Base-by-base conservation (phyloP, 1,284 basidiomycete genomes). In the Irpex sp. region DNA sequence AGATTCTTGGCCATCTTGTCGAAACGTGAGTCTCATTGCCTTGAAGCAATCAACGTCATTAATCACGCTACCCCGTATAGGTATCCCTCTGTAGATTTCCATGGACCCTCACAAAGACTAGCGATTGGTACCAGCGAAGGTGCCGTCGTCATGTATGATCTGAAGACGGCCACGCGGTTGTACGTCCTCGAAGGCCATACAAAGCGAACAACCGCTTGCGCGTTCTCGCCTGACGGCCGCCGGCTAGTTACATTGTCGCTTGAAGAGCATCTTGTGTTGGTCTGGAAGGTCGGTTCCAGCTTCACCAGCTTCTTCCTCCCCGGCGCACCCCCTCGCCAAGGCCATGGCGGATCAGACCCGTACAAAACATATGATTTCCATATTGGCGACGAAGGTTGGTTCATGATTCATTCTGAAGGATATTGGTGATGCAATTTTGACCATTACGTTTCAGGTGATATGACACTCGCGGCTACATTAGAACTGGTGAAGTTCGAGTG, bases 111-210 rank as follows among this genome's bases (percentile, higher is more conserved):
- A 1, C 97, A 99, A 73, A 87, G 93, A 6, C 85, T 99, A 1
- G 94, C 92, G 0, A 96, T 98, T 0, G 97, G 97, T 0, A 98
- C 97, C 0, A 88, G 87, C 66, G 97, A 99, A 76, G 95, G 96
- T 0, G 92, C 93, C 0, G 88, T 95, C 56, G 88, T 98, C 68
- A 94, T 98, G 87, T 98, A 98, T 75, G 97, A 99, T 72, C 83
- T 99, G 59, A 98, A 98, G 77, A 96, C 96, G 0, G 96, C 95
- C 0, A 98, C 94, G 1, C 86, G 97, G 9, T 80, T 99, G 5
- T 98, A 98, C 73, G 93, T 99, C 0, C 85, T 99, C 7, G 96
- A 98, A 71, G 91, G 93, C 0, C 96, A 98, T 78, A 88, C 87
- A 70, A 87, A 88, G 68, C 79, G 85, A 0, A 86, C 94, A 5